A percentile compares a stretch with the other conserved stretches of the same genome.
Conservation (phyloP, 2,329 filamentous ascomycete species). For the Ceratocystis colombiana region DNA sequence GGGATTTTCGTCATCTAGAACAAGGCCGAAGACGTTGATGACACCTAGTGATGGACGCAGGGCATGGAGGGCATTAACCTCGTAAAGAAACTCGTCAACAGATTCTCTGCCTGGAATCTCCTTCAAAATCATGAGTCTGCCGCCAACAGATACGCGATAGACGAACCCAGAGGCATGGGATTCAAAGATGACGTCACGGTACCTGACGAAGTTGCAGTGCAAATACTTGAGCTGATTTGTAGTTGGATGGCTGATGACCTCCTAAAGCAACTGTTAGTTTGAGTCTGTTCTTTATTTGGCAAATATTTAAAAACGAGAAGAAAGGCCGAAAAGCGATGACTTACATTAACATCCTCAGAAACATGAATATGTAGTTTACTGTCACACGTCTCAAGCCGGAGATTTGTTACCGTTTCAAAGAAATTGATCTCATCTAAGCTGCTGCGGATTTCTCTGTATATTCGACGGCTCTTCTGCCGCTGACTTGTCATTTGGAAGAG, state of each 20-base stretch:
- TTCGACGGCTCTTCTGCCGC: conserved; percentile 81
- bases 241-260: conserved; percentile 80
- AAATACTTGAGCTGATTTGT: conserved; percentile 66
- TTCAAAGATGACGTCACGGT: conserved; percentile 71
- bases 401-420: conserved; percentile 88
- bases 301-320: background rate
- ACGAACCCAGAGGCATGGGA: conserved; percentile 95
- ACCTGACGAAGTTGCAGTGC: conserved; percentile 51
- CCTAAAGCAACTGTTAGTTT: conserved; percentile 36
- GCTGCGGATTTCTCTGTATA: conserved; percentile 89
- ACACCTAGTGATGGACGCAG: conserved; percentile 64
- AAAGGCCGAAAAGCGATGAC: conserved; percentile 29
- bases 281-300: conserved; percentile 18
- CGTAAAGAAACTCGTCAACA: conserved; percentile 92
- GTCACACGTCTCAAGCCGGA: conserved; percentile 82
- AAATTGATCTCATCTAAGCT: conserved; percentile 91
- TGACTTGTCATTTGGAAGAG: conserved; percentile 69
- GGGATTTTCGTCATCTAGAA: conserved; percentile 73
- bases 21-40: conserved; percentile 76
- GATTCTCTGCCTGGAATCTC: conserved; percentile 94
- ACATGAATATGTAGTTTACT: conserved; percentile 90
- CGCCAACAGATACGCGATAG: conserved; percentile 72
- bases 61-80: conserved; percentile 85
- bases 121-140: conserved; percentile 76
- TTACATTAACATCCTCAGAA: conserved; percentile 79